These are phyloP conservation scores for Ceratopteris richardii DNA, from an alignment of 75 land plant genomes.

Conservation along the genomic window DNA sequence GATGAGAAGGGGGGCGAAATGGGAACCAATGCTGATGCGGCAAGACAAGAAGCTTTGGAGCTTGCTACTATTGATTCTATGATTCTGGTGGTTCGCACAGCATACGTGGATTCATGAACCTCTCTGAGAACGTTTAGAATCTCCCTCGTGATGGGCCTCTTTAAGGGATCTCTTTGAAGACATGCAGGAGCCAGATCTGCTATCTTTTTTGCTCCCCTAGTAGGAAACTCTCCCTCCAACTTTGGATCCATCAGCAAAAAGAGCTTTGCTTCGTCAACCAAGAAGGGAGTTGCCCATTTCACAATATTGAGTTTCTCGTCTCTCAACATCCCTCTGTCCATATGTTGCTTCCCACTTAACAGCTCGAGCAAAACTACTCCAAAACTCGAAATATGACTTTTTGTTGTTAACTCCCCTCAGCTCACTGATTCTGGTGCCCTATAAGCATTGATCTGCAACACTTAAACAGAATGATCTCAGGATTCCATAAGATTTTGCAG, in stretches of 20 bases:
- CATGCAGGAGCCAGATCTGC: conserved; percentile 71
- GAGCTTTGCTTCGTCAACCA: conserved; percentile 64
- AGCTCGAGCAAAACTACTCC: conserved; percentile 93
- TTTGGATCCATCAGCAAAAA: conserved; percentile 72
- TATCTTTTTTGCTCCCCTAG: conserved; percentile 56
- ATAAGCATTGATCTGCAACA: conserved; percentile 43
- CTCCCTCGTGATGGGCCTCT: conserved; percentile 75
- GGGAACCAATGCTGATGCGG: neutral
- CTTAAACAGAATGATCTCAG: too few species aligned
- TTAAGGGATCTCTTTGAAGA: conserved; percentile 59
- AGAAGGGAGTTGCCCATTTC: conserved; percentile 71
- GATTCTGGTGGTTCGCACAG: conserved; percentile 48
- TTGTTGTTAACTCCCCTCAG: conserved; percentile 53
- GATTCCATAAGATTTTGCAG: too few species aligned
- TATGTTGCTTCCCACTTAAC: conserved; percentile 66
- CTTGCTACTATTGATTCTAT: neutral
- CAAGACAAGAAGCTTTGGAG: neutral
- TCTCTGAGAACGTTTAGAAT: conserved; percentile 50
- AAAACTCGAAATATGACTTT: conserved; percentile 92
- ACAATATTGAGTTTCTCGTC: conserved; percentile 64
- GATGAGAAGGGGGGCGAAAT: too few species aligned
- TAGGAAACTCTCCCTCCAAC: conserved; percentile 58
- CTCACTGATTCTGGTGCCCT: conserved; percentile 56
- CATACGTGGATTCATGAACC: conserved; percentile 51
- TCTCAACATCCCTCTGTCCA: conserved; percentile 34